Evolutionary conservation across 2,329 filamentous ascomycete species (phyloP), one percentile per base, ranked within the genome.

Genomic region (Fusarium nematophilum): DNA sequence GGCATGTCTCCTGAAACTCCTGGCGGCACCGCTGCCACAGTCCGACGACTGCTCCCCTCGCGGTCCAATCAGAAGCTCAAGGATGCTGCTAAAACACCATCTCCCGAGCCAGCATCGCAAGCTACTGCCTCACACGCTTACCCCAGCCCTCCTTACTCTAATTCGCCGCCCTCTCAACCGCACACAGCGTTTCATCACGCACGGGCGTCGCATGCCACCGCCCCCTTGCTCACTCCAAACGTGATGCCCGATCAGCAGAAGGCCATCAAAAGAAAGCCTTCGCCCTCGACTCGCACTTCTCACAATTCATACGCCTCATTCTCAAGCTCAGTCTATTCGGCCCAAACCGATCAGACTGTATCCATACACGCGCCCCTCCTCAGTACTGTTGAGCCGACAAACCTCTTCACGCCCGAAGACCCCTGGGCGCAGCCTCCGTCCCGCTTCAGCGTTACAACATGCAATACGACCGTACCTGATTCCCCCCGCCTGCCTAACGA

Each of bases 371-470:
- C 53, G 29, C 57, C 62, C 39, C 54, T 18, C 8, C 45, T 65
- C 25, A 26, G 37, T 18, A 30, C 58, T 6, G 47, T 62, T 23
- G 53, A 52, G 18, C 44, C 68, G 38, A 40, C 48, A 14, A 64
- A 44, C 17, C 51, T 60, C 6, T 66, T 59, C 33, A 39, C 57
- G 6, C 37, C 72, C 15, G 69, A 76, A 10, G 67, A 72, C 54
- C 53, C 81, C 30, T 81, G 80, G 78, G 73, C 76, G 10, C 81
- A 85, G 52, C 84, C 85, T 6, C 73, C 78, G 3, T 89, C 86
- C 42, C 83, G 84, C 38, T 90, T 89, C 72, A 90, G 86, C 73
- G 78, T 84, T 59, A 87, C 85, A 7, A 89, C 86, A 2, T 87
- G 84, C 66, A 80, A 83, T 18, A 84, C 86, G 2, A 82, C 84